These are phyloP conservation scores for Nitzschia sp. DNA, from an alignment of 108 stramenopile species.

Conservation along the genomic window DNA sequence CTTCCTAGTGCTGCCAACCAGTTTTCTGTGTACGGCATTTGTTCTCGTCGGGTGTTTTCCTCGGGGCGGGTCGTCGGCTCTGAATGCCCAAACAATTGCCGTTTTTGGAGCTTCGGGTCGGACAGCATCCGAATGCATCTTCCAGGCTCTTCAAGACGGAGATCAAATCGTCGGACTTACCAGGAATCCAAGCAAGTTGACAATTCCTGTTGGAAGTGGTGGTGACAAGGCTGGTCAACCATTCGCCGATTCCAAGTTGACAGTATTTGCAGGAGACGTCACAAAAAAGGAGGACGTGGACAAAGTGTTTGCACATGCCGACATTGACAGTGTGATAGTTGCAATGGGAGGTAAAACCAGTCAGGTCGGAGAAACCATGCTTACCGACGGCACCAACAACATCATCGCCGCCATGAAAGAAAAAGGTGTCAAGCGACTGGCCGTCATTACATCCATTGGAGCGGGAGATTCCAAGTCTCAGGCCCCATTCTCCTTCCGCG, in stretches of 20 bases:
- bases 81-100: constrained; percentile 66
- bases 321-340: constrained; percentile 89
- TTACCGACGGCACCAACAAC: constrained; percentile 90
- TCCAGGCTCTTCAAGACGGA: constrained; percentile 84
- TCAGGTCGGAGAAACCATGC: constrained; percentile 93
- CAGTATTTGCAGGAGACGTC: constrained; percentile 81
- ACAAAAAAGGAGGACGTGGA: constrained; percentile 83
- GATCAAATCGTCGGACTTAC: constrained; percentile 86
- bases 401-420: constrained; percentile 92
- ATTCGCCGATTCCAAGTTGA: constrained; percentile 66
- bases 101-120: constrained; percentile 90
- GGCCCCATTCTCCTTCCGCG: constrained; percentile 90
- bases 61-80: constrained; percentile 12
- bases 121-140: constrained; percentile 82
- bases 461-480: constrained; percentile 94
- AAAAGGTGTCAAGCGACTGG: constrained; percentile 84
- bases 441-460: constrained; percentile 96
- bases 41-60: neutral
- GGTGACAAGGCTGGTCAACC: constrained; percentile 75
- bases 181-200: constrained; percentile 73
- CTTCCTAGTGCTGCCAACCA: neutral
- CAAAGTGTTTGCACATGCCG: constrained; percentile 75
- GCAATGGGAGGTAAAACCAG: constrained; percentile 95
- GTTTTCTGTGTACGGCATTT: constrained; percentile 26
- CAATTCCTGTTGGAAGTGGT: constrained; percentile 79